Conservation (phyloP, 1,284 basidiomycete genomes). For the Boletus holoroseus region DNA sequence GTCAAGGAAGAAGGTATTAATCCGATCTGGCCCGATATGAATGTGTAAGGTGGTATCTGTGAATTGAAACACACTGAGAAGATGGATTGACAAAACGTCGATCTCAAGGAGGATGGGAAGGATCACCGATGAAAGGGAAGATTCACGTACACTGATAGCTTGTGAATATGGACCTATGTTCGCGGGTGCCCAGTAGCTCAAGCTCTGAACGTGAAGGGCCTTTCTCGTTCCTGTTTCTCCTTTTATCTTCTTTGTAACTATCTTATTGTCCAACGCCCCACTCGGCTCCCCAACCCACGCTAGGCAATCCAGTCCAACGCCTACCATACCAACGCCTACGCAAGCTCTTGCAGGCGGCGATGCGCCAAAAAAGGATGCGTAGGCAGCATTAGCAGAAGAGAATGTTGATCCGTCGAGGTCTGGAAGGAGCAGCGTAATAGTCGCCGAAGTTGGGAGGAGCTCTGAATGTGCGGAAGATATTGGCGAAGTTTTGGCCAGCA, state of each 20-base stretch:
- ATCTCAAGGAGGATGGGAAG: constrained; percentile 3
- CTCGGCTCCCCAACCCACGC: constrained; percentile 46
- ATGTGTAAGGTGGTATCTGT: constrained; percentile 69
- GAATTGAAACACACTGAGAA: background rate
- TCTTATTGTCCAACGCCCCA: constrained; percentile 12
- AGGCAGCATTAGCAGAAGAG: constrained; percentile 69
- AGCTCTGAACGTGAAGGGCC: constrained; percentile 87
- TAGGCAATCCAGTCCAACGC: constrained; percentile 72
- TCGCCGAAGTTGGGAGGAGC: constrained; percentile 58
- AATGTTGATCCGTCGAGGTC: constrained; percentile 68
- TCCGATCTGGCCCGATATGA: constrained; percentile 94
- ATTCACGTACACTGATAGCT: constrained; percentile 64
- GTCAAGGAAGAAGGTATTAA: constrained; percentile 71
- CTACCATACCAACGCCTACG: constrained; percentile 60
- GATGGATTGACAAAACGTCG: constrained; percentile 4
- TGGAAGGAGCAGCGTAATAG: constrained; percentile 82
- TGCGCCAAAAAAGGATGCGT: constrained; percentile 77
- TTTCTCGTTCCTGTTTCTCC: constrained; percentile 41
- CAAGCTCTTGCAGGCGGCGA: constrained; percentile 93
- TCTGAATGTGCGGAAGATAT: background rate
- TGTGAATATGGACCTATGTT: constrained; percentile 99
- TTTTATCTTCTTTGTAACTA: constrained; percentile 24
- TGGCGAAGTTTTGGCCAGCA: constrained; percentile 11
- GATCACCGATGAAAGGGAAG: background rate
- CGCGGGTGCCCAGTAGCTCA: constrained; percentile 98